Evolutionary conservation across 169 alveolate species (phyloP), one percentile per base, ranked within the genome.

Genomic region (Cryptosporidium tyzzeri): DNA sequence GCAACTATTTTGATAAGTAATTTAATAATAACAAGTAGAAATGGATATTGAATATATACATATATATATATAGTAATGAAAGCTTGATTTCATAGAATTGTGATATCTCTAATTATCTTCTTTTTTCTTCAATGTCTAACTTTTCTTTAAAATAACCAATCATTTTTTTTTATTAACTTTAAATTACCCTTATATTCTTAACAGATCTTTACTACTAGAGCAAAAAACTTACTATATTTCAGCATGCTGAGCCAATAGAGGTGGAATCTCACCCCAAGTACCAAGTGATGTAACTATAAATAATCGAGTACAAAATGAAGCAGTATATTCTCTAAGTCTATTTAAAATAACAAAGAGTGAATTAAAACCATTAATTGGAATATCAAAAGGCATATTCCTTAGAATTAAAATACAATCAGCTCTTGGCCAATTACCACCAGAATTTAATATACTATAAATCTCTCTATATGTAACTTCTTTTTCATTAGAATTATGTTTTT

Each of bases 391-490:
- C 65, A 65, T 23, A 21, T 80, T 80, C 44, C 89, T 80, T 61
- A 80, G 45, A 26, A 80, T 41, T 21, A 80, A 18, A 5, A 80
- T 80, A 29, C 89, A 80, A n/a, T 80, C 75, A 3, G 89, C 89
- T 37, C 8, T 41, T 18, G 89, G 89, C 89, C 89, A 80, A 48
- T 21, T 67, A 9, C 89, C 89, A 35, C 89, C 89, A 26, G 80
- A 80, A 50, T 80, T 80, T 29, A 80, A 26, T 21, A 65, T 31
- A 2, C 26, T 55, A 67, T 80, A 80, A 35, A 80, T 35, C 35
- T 80, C 75, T 41, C 62, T 80, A 21, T 62, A 80, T 21, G 74
- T 61, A n/a, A 80, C 41, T 61, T 61, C 65, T 33, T 50, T 48
- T 26, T 58, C 74, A 50, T 80, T 62, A n/a, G 55, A 21, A 1